Percentiles rank a stretch among this genome's conserved stretches.
These are phyloP conservation scores for Plasmodium gaboni DNA, from an alignment of 169 alveolate species.

Conservation along the genomic window DNA sequence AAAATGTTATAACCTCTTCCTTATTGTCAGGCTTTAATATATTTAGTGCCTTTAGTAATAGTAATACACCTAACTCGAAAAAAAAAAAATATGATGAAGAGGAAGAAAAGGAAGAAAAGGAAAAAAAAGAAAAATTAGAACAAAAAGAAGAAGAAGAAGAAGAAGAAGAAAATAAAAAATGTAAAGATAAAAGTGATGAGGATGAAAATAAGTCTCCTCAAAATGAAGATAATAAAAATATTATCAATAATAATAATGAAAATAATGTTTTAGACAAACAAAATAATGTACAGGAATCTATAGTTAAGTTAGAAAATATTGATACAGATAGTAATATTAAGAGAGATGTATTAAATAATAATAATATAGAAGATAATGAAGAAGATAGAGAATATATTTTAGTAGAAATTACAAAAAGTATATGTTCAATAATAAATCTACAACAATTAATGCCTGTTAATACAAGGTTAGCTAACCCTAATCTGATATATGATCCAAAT, in stretches of 20 bases:
- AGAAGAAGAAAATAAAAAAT: background rate
- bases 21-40: no score
- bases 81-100: background rate
- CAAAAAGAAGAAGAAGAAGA: constrained; percentile 4
- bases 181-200: background rate
- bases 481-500: constrained; percentile 48
- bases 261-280: background rate
- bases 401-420: constrained; percentile 54
- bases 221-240: background rate
- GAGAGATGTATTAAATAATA: background rate
- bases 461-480: constrained; percentile 32
- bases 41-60: no score
- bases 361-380: background rate
- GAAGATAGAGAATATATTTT: constrained; percentile 34
- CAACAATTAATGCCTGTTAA: constrained; percentile 39
- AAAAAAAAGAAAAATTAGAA: background rate
- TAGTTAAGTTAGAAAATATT: background rate
- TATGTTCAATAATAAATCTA: constrained; percentile 55
- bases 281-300: background rate
- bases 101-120: background rate
- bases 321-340: background rate
- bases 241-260: background rate
- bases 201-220: constrained; percentile 1
- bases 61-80: background rate
- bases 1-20: no score